phyloP scores from a whole-genome alignment of 2,329 filamentous ascomycete species.

The Fusarium newnesense region DNA sequence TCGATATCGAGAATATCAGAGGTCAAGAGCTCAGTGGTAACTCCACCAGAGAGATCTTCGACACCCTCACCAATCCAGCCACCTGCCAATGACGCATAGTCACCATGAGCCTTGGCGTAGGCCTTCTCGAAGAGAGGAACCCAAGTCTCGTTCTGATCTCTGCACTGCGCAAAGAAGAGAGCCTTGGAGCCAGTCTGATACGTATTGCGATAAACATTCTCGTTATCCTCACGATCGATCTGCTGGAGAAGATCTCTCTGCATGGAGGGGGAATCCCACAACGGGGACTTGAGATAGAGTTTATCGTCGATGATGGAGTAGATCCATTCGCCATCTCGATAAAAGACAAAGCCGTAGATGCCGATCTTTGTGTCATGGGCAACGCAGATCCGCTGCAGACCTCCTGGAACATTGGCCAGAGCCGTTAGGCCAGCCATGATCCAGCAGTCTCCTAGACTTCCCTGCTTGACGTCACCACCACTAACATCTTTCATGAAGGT shows the following conservation, averaged over 20 bases:
- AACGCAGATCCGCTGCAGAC: slow-evolving; percentile 80
- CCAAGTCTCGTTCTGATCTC: slow-evolving; percentile 84
- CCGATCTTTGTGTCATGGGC: slow-evolving; percentile 78
- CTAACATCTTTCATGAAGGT: slow-evolving; percentile 74
- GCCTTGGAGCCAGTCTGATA: slow-evolving; percentile 82
- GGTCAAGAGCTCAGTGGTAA: slow-evolving; percentile 74
- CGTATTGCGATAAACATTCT: slow-evolving; percentile 75
- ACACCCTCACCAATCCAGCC: slow-evolving; percentile 74
- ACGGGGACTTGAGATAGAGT: slow-evolving; percentile 82
- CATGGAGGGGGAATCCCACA: slow-evolving; percentile 82
- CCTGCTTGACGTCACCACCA: slow-evolving; percentile 81
- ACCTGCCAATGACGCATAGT: slow-evolving; percentile 76
- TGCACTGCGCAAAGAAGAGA: slow-evolving; percentile 81
- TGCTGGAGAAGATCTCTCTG: slow-evolving; percentile 80
- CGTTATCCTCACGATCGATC: slow-evolving; percentile 77
- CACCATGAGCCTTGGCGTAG: slow-evolving; percentile 85
- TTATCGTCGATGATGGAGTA: slow-evolving; percentile 94
- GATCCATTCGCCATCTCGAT: slow-evolving; percentile 89
- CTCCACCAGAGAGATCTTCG: slow-evolving; percentile 72
- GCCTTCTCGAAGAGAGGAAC: slow-evolving; percentile 83
- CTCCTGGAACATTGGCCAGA: slow-evolving; percentile 75
- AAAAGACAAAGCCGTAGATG: slow-evolving; percentile 91
- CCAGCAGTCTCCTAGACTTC: slow-evolving; percentile 84
- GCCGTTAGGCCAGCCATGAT: slow-evolving; percentile 82
- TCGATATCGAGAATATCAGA: slow-evolving; percentile 82